Evolutionary conservation across 75 land plant genomes (phyloP).

Genomic region (Cryptomeria japonica): DNA sequence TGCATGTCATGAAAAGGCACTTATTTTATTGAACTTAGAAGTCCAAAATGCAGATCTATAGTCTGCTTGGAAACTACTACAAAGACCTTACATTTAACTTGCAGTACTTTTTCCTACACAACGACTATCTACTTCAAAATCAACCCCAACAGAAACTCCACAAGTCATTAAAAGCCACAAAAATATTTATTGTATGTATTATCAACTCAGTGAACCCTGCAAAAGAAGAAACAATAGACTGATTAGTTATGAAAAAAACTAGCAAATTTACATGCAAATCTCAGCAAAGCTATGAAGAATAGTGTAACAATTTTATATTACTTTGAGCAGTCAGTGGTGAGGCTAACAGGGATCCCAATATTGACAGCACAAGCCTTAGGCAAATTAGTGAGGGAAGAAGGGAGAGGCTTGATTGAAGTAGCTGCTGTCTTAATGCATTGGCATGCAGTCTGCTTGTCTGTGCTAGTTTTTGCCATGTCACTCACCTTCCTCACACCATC

Average conservation of each 20-base stretch:
- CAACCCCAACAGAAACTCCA: no score
- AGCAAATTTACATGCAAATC: no score
- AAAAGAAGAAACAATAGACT: neutral
- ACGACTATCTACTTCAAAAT: no score
- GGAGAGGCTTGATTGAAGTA: neutral
- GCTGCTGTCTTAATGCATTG: slow-evolving; percentile 17
- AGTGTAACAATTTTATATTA: neutral
- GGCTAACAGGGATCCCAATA: neutral
- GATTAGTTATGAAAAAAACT: neutral
- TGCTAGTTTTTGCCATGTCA: slow-evolving; percentile 13
- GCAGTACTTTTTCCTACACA: no score
- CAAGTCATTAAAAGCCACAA: neutral
- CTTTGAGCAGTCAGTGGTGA: neutral
- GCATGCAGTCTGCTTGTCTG: slow-evolving; percentile 27
- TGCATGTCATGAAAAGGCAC: no score
- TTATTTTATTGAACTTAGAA: no score
- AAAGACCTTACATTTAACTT: no score
- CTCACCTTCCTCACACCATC: slow-evolving; percentile 19
- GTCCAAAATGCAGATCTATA: no score
- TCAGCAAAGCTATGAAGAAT: neutral
- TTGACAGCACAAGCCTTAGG: slow-evolving; percentile 6
- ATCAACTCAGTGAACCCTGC: neutral
- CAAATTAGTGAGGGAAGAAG: neutral
- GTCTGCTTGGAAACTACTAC: no score
- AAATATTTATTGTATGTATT: neutral